Conservation (phyloP, 2,329 filamentous ascomycete species). For the Pseudocercospora cruenta region DNA sequence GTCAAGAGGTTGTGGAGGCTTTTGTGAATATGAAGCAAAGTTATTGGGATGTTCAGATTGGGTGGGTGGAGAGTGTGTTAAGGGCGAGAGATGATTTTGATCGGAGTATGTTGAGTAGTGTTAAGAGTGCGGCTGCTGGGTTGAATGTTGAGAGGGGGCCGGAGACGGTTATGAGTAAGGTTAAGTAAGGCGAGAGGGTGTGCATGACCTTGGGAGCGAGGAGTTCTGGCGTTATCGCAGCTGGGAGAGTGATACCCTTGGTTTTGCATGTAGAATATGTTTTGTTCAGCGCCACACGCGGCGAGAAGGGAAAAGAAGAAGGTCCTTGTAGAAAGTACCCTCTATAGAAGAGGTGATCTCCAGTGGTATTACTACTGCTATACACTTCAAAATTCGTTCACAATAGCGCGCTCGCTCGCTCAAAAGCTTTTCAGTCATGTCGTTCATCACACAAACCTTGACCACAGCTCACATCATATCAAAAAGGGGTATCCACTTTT, state of each 20-base stretch:
- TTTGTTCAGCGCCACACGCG: neutral
- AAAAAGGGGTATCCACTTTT: neutral
- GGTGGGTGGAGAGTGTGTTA: slow-evolving; percentile 92
- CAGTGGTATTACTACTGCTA: neutral
- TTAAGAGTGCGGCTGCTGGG: slow-evolving; percentile 87
- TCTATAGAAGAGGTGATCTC: neutral
- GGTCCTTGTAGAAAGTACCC: neutral
- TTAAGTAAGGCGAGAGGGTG: slow-evolving; percentile 44
- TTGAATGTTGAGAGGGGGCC: slow-evolving; percentile 76
- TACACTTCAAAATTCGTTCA: neutral
- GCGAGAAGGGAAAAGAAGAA: neutral
- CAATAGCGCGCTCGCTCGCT: neutral
- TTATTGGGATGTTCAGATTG: slow-evolving; percentile 93
- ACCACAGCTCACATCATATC: neutral
- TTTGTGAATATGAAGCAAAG: slow-evolving; percentile 81
- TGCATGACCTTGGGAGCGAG: neutral
- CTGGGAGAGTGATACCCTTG: neutral
- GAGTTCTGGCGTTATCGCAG: neutral
- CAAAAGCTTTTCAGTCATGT: slow-evolving; percentile 7
- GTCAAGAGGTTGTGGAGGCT: slow-evolving; percentile 70
- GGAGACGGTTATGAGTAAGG: slow-evolving; percentile 93
- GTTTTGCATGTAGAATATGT: neutral
- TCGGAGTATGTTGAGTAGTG: slow-evolving; percentile 79
- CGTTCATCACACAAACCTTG: neutral
- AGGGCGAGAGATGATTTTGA: slow-evolving; percentile 91